These are phyloP conservation scores for Elsinoe necatrix DNA, from an alignment of 2,329 filamentous ascomycete genomes.

Conservation along the genomic window DNA sequence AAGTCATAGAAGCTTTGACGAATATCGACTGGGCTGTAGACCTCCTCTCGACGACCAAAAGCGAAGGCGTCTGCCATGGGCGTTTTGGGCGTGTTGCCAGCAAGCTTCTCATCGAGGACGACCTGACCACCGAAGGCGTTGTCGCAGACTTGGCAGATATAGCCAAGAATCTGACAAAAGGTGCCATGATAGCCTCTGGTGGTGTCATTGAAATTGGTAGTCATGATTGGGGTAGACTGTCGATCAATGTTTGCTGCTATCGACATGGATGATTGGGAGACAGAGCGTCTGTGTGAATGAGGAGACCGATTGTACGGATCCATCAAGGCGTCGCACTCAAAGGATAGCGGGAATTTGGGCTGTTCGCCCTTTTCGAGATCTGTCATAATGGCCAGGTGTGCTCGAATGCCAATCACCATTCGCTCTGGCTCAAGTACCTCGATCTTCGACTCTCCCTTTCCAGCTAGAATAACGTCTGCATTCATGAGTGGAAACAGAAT, in stretches of 20 bases:
- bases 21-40: slow-evolving; percentile 65
- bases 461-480: slow-evolving; percentile 45
- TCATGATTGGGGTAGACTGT: slow-evolving; percentile 56
- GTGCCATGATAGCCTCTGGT: slow-evolving; percentile 78
- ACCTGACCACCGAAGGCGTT: slow-evolving; percentile 96
- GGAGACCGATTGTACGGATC: slow-evolving; percentile 32
- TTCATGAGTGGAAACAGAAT: slow-evolving; percentile 96
- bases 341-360: slow-evolving; percentile 74
- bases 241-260: slow-evolving; percentile 43
- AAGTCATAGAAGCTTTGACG: slow-evolving; percentile 94
- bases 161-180: slow-evolving; percentile 91
- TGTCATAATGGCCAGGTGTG: slow-evolving; percentile 85
- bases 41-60: slow-evolving; percentile 74
- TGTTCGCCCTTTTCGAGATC: slow-evolving; percentile 80
- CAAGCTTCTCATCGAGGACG: slow-evolving; percentile 89
- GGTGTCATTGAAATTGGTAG: slow-evolving; percentile 58
- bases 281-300: slow-evolving; percentile 29
- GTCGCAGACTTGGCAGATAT: slow-evolving; percentile 93
- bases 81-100: slow-evolving; percentile 78
- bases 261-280: slow-evolving; percentile 25
- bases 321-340: slow-evolving; percentile 38
- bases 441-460: slow-evolving; percentile 65
- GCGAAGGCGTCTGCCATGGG: slow-evolving; percentile 92
- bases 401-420: slow-evolving; percentile 93
- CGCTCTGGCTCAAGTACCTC: slow-evolving; percentile 93